Base-by-base conservation (phyloP, 805 yeast species). In the Kuraishia cidri region DNA sequence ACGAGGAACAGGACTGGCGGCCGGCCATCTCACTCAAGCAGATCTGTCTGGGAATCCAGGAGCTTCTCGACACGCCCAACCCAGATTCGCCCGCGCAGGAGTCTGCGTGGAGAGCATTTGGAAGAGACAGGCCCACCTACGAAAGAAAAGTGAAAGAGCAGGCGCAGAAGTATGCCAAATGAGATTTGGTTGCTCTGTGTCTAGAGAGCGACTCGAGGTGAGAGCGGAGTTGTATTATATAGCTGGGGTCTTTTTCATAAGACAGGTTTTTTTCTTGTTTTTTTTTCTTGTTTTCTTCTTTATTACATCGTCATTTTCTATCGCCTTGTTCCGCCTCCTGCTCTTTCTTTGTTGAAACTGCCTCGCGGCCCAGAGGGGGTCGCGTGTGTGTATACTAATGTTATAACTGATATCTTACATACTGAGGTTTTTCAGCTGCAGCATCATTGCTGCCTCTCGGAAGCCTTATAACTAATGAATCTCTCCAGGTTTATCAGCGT, bases 51-150 rank as follows among this genome's bases (percentile, higher is more conserved):
- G 99, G 98, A 4, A 77, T 92, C 32, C 99, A 92, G 57, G 96
- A 88, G 54, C 66, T 92, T 35, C 64, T 92, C 39, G 84, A 82
- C 48, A 70, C 77, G 24, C 99, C 99, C 24, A 92, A 92, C 52
- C 94, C 95, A 15, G 79, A 79, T 40, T 87, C 97, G 0, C 98
- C 98, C 2, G 98, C 98, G 0, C 98, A 92, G 59, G 92, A 86
- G 43, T 94, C 94, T 3, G 97, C 98, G 2, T 92, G 88, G 85
- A 79, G 79, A 55, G 85, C 90, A 1, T 88, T 74, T 50, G 71
- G 72, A 13, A 75, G 74, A 50, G 84, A 86, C 52, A 71, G 70
- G 47, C 62, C 65, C 0, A 60, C 69, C 26, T 92, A 92, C 54
- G 85, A 79, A 37, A 74, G 72, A 53, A 80, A 75, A 46, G 95